Percentiles rank a stretch among this genome's conserved stretches.
phyloP scores from a whole-genome alignment of 2,329 filamentous ascomycete genomes.

The Akanthomyces dipterigenus region DNA sequence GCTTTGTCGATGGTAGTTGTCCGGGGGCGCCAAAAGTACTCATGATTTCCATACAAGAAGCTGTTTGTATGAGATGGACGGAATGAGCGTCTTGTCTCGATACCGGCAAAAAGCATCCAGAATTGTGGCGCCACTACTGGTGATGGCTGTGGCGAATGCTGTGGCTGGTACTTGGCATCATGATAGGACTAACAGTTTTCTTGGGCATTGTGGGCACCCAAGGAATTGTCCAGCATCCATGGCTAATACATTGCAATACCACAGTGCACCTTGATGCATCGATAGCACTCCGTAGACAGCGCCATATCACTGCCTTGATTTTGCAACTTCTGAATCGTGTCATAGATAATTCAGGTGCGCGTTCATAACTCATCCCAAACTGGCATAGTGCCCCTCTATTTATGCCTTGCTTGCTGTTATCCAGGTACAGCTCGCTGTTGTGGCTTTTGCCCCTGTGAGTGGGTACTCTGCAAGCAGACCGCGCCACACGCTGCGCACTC shows the following conservation, averaged over 20 bases:
- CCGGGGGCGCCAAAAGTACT: conserved; percentile 67
- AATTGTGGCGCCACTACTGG: conserved; percentile 6
- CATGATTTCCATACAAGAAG: conserved; percentile 30
- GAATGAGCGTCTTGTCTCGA: background rate
- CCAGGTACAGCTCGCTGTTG: background rate
- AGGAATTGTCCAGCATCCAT: background rate
- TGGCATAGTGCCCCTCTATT: conserved; percentile 5
- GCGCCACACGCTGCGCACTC: background rate
- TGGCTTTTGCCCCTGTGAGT: conserved; percentile 7
- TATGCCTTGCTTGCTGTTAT: background rate
- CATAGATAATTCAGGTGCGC: background rate
- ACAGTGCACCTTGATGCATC: no score
- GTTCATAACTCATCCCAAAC: background rate
- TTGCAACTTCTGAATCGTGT: background rate
- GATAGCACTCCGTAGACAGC: background rate
- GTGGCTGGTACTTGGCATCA: background rate
- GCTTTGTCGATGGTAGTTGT: conserved; percentile 57
- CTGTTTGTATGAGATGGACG: background rate
- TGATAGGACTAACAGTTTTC: background rate
- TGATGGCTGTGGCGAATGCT: background rate
- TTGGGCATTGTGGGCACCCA: background rate
- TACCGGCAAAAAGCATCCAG: background rate
- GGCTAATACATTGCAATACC: no score
- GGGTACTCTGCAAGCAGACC: background rate
- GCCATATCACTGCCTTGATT: background rate